Evolutionary conservation across 2,329 filamentous ascomycete genomes (phyloP).

Genomic region (Helotiales sp.): DNA sequence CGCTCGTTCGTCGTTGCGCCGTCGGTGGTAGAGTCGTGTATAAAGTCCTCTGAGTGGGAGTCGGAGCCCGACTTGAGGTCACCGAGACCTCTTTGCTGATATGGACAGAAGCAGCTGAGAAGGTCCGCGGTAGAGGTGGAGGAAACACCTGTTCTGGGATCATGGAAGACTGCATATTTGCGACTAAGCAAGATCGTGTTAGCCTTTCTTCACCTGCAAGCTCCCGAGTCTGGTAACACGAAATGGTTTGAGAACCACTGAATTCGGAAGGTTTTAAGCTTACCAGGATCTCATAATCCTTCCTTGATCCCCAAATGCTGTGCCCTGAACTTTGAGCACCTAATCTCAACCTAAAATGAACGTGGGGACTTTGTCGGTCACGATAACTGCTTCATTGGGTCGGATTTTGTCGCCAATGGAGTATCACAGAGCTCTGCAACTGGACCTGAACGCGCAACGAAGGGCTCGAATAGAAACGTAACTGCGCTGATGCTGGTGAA

Average conservation of each 20-base stretch:
- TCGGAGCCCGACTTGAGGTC: constrained; percentile 9
- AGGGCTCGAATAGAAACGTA: background rate
- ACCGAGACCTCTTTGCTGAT: constrained; percentile 18
- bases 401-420: background rate
- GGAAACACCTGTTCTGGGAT: constrained; percentile 12
- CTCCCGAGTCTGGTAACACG: constrained; percentile 4
- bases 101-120: constrained; percentile 18
- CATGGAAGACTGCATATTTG: constrained; percentile 23
- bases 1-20: constrained; percentile 1
- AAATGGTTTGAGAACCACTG: too few species aligned
- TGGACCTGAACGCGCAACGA: background rate
- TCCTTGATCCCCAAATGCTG: background rate
- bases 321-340: background rate
- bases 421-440: background rate
- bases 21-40: constrained; percentile 3
- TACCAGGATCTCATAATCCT: constrained; percentile 1
- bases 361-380: background rate
- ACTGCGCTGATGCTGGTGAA: background rate
- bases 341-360: background rate
- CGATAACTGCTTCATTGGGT: background rate
- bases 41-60: background rate
- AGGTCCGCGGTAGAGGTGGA: constrained; percentile 1
- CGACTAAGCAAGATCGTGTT: constrained; percentile 1
- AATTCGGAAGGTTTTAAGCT: too few species aligned
- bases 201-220: constrained; percentile 10